Conservation (phyloP, 345 rosid genomes). For the Balakata baccata region DNA sequence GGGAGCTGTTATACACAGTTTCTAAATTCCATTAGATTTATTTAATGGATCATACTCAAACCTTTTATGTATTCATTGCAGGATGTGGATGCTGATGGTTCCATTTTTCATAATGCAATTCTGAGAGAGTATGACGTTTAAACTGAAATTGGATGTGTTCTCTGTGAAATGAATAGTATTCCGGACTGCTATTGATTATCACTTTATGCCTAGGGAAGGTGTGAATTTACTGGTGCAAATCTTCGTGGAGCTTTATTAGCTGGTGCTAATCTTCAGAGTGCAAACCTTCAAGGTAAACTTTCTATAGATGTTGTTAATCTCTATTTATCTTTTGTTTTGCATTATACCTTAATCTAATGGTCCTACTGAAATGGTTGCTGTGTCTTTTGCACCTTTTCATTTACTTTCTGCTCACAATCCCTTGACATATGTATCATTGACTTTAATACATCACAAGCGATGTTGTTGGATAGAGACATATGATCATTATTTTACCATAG, state of each 20-base stretch:
- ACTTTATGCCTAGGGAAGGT: conserved; percentile 65
- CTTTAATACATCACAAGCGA: no score
- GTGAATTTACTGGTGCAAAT: conserved; percentile 87
- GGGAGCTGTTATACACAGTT: not conserved
- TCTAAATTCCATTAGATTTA: no score
- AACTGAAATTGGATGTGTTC: conserved; percentile 10
- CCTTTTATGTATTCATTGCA: conserved; percentile 23
- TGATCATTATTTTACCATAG: not conserved
- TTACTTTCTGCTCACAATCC: not conserved
- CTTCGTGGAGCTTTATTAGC: conserved; percentile 84
- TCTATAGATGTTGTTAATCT: not conserved
- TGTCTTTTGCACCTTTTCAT: not conserved
- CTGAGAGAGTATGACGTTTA: conserved; percentile 74
- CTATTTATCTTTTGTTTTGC: not conserved
- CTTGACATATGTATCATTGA: not conserved
- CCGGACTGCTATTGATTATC: conserved; percentile 18
- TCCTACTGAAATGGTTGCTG: not conserved
- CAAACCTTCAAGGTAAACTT: conserved; percentile 74
- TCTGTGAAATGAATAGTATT: not conserved
- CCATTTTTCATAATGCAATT: conserved; percentile 85
- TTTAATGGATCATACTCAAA: conserved; percentile 31
- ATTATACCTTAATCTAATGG: not conserved
- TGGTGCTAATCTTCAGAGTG: conserved; percentile 92
- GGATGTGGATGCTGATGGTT: conserved; percentile 82
- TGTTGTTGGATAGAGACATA: not conserved